Base-by-base conservation (phyloP, 75 land plant genomes). In the Gnetum montanum region DNA sequence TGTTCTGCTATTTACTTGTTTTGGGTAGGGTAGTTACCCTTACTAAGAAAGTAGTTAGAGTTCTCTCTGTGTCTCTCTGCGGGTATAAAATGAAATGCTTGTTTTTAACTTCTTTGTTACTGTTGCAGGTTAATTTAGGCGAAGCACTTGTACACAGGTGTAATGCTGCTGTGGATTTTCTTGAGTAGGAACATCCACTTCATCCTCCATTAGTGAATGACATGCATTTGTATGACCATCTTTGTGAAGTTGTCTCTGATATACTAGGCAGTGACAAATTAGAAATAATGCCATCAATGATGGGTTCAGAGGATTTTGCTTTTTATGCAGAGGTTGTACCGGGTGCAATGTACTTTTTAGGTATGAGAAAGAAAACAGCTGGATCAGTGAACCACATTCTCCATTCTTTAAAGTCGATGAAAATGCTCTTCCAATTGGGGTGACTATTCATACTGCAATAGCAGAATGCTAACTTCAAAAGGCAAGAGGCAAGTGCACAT, bases 301-400 rank as follows among this genome's bases (percentile, higher is more conserved):
- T 93, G 98, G 96, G 89, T 0, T 71, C 91, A 8, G 98, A 93
- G 55, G 98, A 93, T 68, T 93, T 93, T 70, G 56, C 96, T 13
- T 89, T 93, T 73, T 93, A 78, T 68, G 59, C 89, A 19, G 64
- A 79, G 41, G 51, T 64, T 20, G 62, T 90, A 24, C 96, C 98
- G 12, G 96, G 80, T 40, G 78, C 70, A 12, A 75, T 81, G 50
- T 79, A 58, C 28, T 69, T 60, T 48, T 49, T 93, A 1, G 98
- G 98, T 4, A 59, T 82, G 18, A 72, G 68, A 67, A 84, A 89
- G 30, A 79, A 82, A 53, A 72, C 67, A 3, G 45, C 69, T 47
- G 98, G 94, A 3, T 62, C 87, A 1, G 63, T 65, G 6, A 75
- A 79, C 56, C 40, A n/a, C 98, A 93, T 56, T 84, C 88, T 1